These are phyloP conservation scores for Fraxinus sp. DNA, from an alignment of 305 asterid genomes.

Conservation along the genomic window DNA sequence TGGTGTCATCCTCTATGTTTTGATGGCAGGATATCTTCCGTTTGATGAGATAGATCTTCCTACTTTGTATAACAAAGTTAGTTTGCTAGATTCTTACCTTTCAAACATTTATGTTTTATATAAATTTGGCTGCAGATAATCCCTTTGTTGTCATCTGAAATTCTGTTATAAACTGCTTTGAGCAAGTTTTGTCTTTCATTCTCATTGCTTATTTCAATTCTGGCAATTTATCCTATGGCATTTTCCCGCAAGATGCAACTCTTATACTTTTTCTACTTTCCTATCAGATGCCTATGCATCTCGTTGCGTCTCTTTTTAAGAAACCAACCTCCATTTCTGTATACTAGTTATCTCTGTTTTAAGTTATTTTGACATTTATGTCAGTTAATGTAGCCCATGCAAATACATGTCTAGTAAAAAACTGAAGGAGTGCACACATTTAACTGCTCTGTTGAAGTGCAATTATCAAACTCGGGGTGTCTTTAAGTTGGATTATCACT, in stretches of 20 bases:
- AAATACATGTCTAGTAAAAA: background rate
- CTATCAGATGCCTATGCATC: background rate
- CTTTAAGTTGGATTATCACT: background rate
- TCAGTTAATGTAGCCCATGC: background rate
- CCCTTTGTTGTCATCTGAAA: conserved; percentile 8
- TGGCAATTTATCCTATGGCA: background rate
- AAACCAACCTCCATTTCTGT: background rate
- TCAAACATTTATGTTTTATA: background rate
- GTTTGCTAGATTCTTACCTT: conserved; percentile 20
- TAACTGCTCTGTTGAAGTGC: background rate
- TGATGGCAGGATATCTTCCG: conserved; percentile 89
- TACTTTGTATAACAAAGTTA: conserved; percentile 72
- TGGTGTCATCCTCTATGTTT: conserved; percentile 86
- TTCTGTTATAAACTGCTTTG: background rate
- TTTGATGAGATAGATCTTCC: conserved; percentile 76
- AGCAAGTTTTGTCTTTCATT: background rate
- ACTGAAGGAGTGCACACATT: background rate
- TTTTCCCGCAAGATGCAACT: background rate
- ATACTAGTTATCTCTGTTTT: background rate
- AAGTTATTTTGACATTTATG: conserved; percentile 2
- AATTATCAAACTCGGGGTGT: background rate
- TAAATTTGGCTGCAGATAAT: conserved; percentile 5
- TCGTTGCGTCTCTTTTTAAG: conserved; percentile 3
- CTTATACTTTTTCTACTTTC: background rate
- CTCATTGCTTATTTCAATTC: background rate